Conservation (phyloP, 2,329 filamentous ascomycete species). For the Sordariomycetes sp. region DNA sequence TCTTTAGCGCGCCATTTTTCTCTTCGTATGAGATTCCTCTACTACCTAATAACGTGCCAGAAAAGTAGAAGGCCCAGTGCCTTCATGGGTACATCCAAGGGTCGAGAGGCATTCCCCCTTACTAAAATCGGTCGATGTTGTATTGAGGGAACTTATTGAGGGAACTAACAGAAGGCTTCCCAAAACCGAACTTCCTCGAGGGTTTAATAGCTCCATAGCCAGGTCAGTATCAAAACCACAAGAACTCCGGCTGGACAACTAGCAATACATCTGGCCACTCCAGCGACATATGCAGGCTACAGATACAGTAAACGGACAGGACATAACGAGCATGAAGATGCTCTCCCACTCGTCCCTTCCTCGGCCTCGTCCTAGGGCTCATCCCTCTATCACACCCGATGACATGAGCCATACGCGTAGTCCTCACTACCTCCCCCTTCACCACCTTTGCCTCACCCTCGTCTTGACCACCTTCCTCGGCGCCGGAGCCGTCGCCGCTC, state of each 20-base stretch:
- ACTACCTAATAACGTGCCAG: no score
- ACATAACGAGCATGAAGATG: neutral
- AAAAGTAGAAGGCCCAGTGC: no score
- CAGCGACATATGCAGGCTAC: neutral
- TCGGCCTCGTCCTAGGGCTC: neutral
- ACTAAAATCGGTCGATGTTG: no score
- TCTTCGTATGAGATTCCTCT: no score
- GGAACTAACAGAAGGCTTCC: no score
- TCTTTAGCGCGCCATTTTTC: no score
- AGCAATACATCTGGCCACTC: neutral
- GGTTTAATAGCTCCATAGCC: neutral
- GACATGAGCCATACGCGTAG: neutral
- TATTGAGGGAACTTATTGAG: no score
- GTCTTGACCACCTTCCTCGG: neutral
- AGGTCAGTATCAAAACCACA: neutral
- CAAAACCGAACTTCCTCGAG: neutral
- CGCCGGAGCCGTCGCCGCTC: neutral
- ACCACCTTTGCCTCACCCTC: neutral
- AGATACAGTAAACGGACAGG: neutral
- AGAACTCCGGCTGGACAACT: neutral
- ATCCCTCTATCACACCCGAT: neutral
- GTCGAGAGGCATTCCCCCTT: no score
- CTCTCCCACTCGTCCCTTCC: neutral
- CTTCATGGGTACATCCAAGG: no score
- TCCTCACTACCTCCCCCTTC: neutral